These are phyloP conservation scores for Sugiyamaella floridensis DNA, from an alignment of 805 yeast species.

Conservation along the genomic window DNA sequence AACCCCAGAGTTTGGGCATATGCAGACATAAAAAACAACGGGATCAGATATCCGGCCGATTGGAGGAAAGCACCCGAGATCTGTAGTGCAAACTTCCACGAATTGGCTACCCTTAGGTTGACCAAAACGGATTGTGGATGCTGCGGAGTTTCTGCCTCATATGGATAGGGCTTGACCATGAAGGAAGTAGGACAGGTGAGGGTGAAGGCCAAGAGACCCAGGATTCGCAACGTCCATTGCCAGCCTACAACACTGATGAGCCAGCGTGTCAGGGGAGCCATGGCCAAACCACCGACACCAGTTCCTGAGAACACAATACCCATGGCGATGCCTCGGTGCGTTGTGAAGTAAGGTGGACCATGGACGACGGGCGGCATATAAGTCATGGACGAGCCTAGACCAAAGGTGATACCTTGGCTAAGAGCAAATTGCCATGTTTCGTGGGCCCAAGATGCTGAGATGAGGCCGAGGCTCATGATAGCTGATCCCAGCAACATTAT, in stretches of 20 bases:
- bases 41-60: constrained; percentile 18
- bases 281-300: constrained; percentile 21
- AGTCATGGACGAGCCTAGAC: constrained; percentile 15
- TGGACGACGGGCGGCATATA: constrained; percentile 20
- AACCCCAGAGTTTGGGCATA: constrained; percentile 17
- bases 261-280: constrained; percentile 15
- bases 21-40: constrained; percentile 18
- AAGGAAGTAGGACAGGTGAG: constrained; percentile 8
- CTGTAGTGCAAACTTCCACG: constrained; percentile 14
- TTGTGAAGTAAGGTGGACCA: constrained; percentile 20
- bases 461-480: constrained; percentile 11
- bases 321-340: constrained; percentile 22
- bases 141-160: background rate
- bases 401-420: constrained; percentile 18
- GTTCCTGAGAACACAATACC: constrained; percentile 22
- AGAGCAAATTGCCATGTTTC: constrained; percentile 16
- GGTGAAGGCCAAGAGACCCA: constrained; percentile 12
- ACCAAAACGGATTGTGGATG: background rate
- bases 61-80: constrained; percentile 13
- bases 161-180: constrained; percentile 14
- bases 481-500: constrained; percentile 11
- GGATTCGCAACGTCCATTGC: constrained; percentile 16
- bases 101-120: constrained; percentile 8
- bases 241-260: constrained; percentile 15
- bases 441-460: constrained; percentile 8